Base-by-base conservation (phyloP, 768 basidiomycete species). In the Suillus luteus region DNA sequence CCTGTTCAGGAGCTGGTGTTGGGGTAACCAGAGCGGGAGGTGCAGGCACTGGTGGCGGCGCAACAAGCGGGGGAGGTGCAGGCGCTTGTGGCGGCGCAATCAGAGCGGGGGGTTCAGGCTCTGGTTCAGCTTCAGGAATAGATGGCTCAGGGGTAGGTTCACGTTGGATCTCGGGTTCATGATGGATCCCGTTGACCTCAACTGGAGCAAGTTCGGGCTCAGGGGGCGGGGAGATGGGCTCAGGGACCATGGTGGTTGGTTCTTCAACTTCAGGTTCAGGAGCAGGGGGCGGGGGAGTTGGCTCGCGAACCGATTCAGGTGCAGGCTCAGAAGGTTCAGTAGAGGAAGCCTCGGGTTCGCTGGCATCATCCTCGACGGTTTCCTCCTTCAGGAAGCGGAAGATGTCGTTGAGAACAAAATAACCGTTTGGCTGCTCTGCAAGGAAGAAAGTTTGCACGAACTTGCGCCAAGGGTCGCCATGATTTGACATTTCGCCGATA, bases 391-490 rank as follows among this genome's bases (percentile, higher is more conserved):
- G 83, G 85, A 97, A 99, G 65, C 97, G 92, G 89, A 99, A 99
- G 81, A 99, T 98, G 81, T 99, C 97, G 79, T 99, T 99, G 79
- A 99, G 89, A 68, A 99, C 97, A 75, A 96, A 99, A 82, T 99
- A 99, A 49, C 97, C 97, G 70, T 96, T 97, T 15, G 95, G 94
- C 79, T 99, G 97, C 78, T 98, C 95, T 44, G 97, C 97, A 61
- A 99, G 90, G 91, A 99, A 99, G 81, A 99, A 99, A 8, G 96
- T 98, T 80, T 99, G 97, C 12, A 95, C 96, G 71, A 99, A 99
- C 81, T 99, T 99, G 73, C 91, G 88, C 97, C 97, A 99, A 5
- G 92, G 84, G 60, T 91, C 92, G 63, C 86, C 85, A 67, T 87
- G 85, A 79, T 99, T 99, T 60, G 93, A 94, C 92, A 99, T 96